Evolutionary conservation across 2,329 filamentous ascomycete genomes (phyloP).

Genomic region (Emergomyces pasteurianus): DNA sequence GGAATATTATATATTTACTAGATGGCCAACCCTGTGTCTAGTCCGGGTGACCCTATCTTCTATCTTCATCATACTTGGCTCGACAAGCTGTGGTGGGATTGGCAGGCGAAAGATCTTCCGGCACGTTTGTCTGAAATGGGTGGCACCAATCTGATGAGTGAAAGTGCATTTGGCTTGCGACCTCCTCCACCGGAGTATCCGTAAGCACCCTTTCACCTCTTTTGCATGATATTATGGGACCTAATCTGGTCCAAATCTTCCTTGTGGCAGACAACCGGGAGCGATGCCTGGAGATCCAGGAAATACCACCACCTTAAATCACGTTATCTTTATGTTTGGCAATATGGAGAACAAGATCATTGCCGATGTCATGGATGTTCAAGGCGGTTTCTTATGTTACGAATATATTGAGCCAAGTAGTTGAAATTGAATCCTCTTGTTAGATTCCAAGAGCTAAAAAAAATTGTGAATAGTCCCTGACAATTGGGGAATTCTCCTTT

Average conservation of each 20-base stretch:
- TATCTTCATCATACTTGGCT: slow-evolving; percentile 35
- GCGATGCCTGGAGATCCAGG: slow-evolving; percentile 4
- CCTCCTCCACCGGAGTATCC: neutral
- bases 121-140: neutral
- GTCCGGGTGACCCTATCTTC: slow-evolving; percentile 32
- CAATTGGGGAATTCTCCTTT: too few species aligned
- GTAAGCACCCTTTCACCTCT: neutral
- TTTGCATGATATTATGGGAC: neutral
- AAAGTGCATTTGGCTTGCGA: neutral
- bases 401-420: slow-evolving; percentile 13
- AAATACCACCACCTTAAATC: slow-evolving; percentile 1
- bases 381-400: slow-evolving; percentile 1
- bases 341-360: slow-evolving; percentile 1
- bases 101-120: slow-evolving; percentile 26
- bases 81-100: slow-evolving; percentile 35
- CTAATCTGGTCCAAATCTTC: neutral
- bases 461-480: too few species aligned
- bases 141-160: neutral
- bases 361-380: slow-evolving; percentile 5
- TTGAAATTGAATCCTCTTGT: neutral
- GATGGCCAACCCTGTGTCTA: slow-evolving; percentile 2
- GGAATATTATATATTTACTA: neutral
- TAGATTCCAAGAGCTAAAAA: too few species aligned
- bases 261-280: neutral
- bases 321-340: slow-evolving; percentile 1